phyloP scores from a whole-genome alignment of 2,329 filamentous ascomycete genomes.

The Penicillium sp. region DNA sequence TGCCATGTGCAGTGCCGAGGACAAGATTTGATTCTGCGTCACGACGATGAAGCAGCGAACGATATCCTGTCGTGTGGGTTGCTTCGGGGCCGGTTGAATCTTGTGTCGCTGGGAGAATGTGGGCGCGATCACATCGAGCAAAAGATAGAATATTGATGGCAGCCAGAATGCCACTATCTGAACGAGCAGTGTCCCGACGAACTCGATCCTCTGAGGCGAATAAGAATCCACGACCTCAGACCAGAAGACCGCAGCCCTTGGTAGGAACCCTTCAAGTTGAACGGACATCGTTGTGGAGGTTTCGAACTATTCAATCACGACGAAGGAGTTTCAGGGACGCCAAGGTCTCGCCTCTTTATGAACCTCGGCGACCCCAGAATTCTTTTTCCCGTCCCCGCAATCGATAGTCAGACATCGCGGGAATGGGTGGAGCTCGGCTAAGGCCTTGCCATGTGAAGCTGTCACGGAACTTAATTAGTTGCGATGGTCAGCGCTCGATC shows the following conservation, averaged over 20 bases:
- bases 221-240: constrained; percentile 15
- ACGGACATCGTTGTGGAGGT: not conserved
- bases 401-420: constrained; percentile 10
- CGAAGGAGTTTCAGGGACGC: not conserved
- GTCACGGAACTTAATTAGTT: not conserved
- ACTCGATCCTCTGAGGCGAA: constrained; percentile 26
- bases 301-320: not conserved
- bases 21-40: constrained; percentile 49
- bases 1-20: constrained; percentile 35
- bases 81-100: constrained; percentile 52
- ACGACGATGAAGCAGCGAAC: constrained; percentile 46
- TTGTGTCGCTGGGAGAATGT: constrained; percentile 53
- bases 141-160: constrained; percentile 39
- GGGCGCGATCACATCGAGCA: constrained; percentile 47
- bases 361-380: constrained; percentile 12
- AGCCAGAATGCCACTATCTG: constrained; percentile 28
- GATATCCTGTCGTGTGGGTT: constrained; percentile 49
- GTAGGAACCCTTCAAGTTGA: constrained; percentile 1
- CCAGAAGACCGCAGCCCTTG: constrained; percentile 12
- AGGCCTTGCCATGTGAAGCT: constrained; percentile 12
- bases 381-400: constrained; percentile 8
- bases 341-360: not conserved
- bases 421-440: constrained; percentile 14
- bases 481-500: not conserved
- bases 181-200: constrained; percentile 24